Evolutionary conservation across 306 rosid genomes (phyloP).

Genomic region (Albizia julibrissin): DNA sequence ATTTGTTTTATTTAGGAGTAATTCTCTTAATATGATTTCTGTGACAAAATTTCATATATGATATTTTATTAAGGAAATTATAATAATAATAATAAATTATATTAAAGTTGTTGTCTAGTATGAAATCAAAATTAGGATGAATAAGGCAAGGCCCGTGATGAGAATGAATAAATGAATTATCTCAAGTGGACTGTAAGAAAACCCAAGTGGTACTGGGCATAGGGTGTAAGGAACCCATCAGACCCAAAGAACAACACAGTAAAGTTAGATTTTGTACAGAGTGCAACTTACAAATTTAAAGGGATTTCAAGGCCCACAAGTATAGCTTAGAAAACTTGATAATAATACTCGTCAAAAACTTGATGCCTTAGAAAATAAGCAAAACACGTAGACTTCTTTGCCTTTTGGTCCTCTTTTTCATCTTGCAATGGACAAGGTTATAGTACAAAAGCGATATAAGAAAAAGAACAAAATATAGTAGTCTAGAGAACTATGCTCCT

Average conservation of each 20-base stretch:
- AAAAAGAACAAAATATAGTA: no score
- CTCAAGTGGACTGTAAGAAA: background rate
- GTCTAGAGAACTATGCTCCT: no score
- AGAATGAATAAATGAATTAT: no score
- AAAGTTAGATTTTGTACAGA: background rate
- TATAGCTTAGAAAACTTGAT: background rate
- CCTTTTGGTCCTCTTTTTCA: background rate
- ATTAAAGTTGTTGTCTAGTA: no score
- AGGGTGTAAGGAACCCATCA: background rate
- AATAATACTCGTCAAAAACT: no score
- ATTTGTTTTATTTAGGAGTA: no score
- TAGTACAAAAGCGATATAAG: background rate
- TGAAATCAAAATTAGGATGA: background rate
- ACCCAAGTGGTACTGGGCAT: background rate
- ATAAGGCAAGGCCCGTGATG: background rate
- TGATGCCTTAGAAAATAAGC: background rate
- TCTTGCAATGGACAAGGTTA: no score
- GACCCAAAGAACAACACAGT: background rate
- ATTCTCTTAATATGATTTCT: no score
- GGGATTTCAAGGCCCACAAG: background rate
- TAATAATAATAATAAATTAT: no score
- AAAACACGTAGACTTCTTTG: background rate
- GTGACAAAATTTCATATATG: no score
- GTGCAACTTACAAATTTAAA: background rate
- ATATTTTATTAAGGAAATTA: no score